Percentiles rank a stretch among this genome's conserved stretches.
Conservation (phyloP, 441 rosid species). For the Pelargonium fulgidum region DNA sequence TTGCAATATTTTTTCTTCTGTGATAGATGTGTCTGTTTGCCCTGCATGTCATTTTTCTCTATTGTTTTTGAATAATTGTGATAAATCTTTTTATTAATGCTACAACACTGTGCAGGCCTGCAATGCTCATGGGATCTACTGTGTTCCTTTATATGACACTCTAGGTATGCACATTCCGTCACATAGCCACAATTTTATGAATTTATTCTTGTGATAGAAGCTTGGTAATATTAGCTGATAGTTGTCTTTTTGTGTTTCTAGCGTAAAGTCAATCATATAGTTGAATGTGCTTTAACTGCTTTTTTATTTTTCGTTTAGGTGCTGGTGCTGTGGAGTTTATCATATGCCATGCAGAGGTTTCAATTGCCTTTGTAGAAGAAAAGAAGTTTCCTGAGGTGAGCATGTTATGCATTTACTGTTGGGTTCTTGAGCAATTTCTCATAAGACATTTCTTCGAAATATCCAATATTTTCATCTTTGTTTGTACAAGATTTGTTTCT, state of each 20-base stretch:
- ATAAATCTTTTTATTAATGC: constrained; percentile 14
- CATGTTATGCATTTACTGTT: not conserved
- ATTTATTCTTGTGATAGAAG: not conserved
- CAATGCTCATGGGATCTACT: constrained; percentile 85
- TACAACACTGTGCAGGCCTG: constrained; percentile 64
- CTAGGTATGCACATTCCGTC: constrained; percentile 51
- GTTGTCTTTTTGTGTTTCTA: not conserved
- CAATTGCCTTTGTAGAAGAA: constrained; percentile 85
- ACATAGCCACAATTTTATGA: not conserved
- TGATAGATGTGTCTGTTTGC: not conserved
- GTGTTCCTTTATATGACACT: constrained; percentile 93
- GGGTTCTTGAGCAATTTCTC: not conserved
- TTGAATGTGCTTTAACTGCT: constrained; percentile 12
- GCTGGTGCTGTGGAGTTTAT: constrained; percentile 85
- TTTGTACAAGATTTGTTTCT: not conserved
- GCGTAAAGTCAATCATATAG: not conserved
- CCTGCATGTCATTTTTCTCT: not conserved
- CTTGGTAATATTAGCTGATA: not conserved
- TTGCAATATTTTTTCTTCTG: not conserved
- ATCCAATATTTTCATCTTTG: not conserved
- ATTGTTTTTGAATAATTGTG: constrained; percentile 6
- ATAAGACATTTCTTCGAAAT: not conserved
- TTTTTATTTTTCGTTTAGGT: constrained; percentile 36
- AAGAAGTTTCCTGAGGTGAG: constrained; percentile 80
- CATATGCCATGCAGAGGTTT: constrained; percentile 76